Base-by-base conservation (phyloP, 352 stramenopile genomes). In the Phytophthora fragariaefolia region DNA sequence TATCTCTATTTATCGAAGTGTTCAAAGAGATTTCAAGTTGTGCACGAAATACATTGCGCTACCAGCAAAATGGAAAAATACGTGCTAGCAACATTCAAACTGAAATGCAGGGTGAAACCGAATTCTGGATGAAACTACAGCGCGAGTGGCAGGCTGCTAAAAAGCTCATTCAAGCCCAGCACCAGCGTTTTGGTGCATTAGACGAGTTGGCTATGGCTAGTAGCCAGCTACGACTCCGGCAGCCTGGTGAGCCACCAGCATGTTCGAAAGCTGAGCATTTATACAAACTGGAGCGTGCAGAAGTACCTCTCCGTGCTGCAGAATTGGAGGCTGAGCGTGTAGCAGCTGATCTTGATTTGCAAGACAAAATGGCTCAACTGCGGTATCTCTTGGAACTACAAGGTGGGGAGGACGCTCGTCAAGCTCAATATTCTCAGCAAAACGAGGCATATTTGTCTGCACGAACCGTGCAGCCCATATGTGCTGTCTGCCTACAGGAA, bases 151-250 rank as follows among this genome's bases (percentile, higher is more conserved):
- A 52, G 18, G 62, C 65, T 15, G 85, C 77, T 8, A 87, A 83
- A 58, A 85, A 85, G 18, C 69, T 94, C 1, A 91, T 91, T 20
- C 81, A 93, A 24, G 71, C 71, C 15, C 85, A 92, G 26, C 83
- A 93, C 28, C 76, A 88, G 34, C 81, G 84, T n/a, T 77, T 95
- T 4, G 84, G 82, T 4, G 78, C 73, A 2, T 67, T 92, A 28
- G 87, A 95, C 48, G 87, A 95, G 28, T 59, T 95, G 38, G 79
- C 80, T 23, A 95, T 95, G 87, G 87, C 87, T 1, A 84, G 77
- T 20, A 85, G 83, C 48, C 84, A 90, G 47, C 74, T 95, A 22
- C 79, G 83, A 7, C 32, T 93, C 23, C 73, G 80, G 0, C 28
- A 81, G 0, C 69, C 76, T 3, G 69, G 69, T 17, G 87, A 95